Base-by-base conservation (phyloP, 2,329 filamentous ascomycete genomes). In the Eutypella sp. region DNA sequence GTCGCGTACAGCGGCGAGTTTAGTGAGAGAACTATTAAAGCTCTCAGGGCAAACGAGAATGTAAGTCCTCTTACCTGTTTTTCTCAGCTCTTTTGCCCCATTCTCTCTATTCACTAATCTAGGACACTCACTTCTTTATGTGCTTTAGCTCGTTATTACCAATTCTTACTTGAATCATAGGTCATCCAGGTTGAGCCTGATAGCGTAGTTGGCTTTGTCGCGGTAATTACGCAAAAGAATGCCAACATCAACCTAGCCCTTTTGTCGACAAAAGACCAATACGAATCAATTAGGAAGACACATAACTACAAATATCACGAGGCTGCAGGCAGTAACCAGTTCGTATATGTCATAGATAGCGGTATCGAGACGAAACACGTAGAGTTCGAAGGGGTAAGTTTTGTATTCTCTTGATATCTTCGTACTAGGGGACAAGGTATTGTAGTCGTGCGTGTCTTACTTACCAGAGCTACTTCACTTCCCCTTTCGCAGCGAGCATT, bases 311-410 rank as follows among this genome's bases (percentile, higher is more conserved):
- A 51, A 31, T 62, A 56, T 39, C 52, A 59, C 20, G 42, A 45
- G 10, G 50, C 40, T 22, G 54, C 54, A 8, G 59, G 59, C 19
- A 44, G 49, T 33, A 57, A 53, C 22, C 52, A 47, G n/a, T 70
- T 64, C 44, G 57, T 63, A 22, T 74, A 72, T 48, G 50, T 74
- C 31, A 59, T 74, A 42, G 71, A 74, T 53, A 70, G 68, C 6
- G 70, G 71, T 41, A 66, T 73, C 40, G 56, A 58, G 18, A 60
- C 59, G 16, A 34, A 56, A 9, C 70, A 73, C 53, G 38, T 52
- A 13, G 52, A 55, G 24, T 55, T 55, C 34, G 48, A 50, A 20
- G 48, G 42, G 9, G 41, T 39, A 23, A 39, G 36, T 8, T 15
- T 15, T 7, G 5, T 33, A 15, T 33, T 15, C 11, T 6, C 5